Conservation (phyloP, 768 basidiomycete genomes). For the Leccinum disarticulatum region DNA sequence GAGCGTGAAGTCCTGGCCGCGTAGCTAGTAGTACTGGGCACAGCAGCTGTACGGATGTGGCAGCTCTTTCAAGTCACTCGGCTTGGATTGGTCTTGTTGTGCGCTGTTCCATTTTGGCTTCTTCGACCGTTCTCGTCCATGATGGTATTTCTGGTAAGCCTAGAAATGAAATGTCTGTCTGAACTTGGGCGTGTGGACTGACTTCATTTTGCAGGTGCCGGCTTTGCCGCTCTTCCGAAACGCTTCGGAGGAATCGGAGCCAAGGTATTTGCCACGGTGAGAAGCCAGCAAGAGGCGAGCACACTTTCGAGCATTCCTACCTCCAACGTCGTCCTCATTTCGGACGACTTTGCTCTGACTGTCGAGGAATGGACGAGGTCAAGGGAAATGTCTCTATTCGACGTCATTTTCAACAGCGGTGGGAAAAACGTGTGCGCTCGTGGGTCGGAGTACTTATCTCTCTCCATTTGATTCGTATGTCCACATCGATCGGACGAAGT, state of each 20-base stretch:
- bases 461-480: constrained; percentile 28
- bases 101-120: constrained; percentile 17
- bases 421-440: constrained; percentile 15
- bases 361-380: constrained; percentile 15
- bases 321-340: constrained; percentile 12
- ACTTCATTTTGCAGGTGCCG: constrained; percentile 15
- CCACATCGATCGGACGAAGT: constrained; percentile 21
- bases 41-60: constrained; percentile 16
- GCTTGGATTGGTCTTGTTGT: constrained; percentile 29
- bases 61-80: constrained; percentile 17
- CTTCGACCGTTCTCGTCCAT: constrained; percentile 28
- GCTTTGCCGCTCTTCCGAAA: constrained; percentile 21
- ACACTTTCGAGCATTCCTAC: constrained; percentile 14
- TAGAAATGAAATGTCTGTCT: too few relatives aligned
- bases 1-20: too few relatives aligned
- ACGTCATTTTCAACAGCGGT: constrained; percentile 27
- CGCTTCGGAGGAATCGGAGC: too few relatives aligned
- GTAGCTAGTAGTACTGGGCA: too few relatives aligned
- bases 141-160: constrained; percentile 28
- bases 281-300: constrained; percentile 13
- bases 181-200: neutral
- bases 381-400: constrained; percentile 17
- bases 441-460: constrained; percentile 20
- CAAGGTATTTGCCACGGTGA: too few relatives aligned
- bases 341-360: constrained; percentile 11